Conservation (phyloP, 1,284 basidiomycete genomes). For the Ceratobasidium papillatum region DNA sequence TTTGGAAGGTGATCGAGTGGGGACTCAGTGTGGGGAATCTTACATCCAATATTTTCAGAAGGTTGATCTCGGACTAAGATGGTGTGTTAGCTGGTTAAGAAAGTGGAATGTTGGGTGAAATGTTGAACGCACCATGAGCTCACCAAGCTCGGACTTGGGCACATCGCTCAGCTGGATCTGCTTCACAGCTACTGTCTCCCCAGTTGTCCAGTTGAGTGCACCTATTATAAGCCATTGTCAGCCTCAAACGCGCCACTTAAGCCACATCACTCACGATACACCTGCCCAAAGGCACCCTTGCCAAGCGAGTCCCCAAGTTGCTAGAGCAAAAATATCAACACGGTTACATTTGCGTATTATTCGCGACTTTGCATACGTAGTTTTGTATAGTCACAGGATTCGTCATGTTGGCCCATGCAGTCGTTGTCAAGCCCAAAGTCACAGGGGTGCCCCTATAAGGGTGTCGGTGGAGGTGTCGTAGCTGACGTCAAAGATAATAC, state of each 20-base stretch:
- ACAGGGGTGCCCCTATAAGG: slow-evolving; percentile 17
- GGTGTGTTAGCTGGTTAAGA: neutral
- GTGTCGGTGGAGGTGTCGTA: neutral
- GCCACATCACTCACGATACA: slow-evolving; percentile 74
- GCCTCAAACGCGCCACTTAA: neutral
- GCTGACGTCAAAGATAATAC: neutral
- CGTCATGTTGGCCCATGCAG: slow-evolving; percentile 32
- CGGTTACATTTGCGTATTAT: neutral
- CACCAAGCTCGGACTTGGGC: slow-evolving; percentile 88
- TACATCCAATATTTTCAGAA: slow-evolving; percentile 95
- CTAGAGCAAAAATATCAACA: slow-evolving; percentile 54
- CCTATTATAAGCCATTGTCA: slow-evolving; percentile 56
- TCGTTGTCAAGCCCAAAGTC: neutral
- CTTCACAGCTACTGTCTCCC: slow-evolving; percentile 96
- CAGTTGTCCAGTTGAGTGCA: slow-evolving; percentile 95
- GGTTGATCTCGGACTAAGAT: slow-evolving; percentile 93
- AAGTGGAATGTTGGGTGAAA: neutral
- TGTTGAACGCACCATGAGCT: slow-evolving; percentile 85
- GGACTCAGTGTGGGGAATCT: slow-evolving; percentile 47
- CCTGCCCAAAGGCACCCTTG: slow-evolving; percentile 93
- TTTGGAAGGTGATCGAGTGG: slow-evolving; percentile 17
- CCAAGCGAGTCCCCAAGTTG: slow-evolving; percentile 95
- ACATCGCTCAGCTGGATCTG: slow-evolving; percentile 94
- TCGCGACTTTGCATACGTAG: slow-evolving; percentile 16
- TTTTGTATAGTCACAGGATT: slow-evolving; percentile 40